A percentile compares a stretch with the other conserved stretches of the same genome.
Evolutionary conservation across 768 basidiomycete genomes (phyloP).

Genomic region (Psilocybe subaeruginosa): DNA sequence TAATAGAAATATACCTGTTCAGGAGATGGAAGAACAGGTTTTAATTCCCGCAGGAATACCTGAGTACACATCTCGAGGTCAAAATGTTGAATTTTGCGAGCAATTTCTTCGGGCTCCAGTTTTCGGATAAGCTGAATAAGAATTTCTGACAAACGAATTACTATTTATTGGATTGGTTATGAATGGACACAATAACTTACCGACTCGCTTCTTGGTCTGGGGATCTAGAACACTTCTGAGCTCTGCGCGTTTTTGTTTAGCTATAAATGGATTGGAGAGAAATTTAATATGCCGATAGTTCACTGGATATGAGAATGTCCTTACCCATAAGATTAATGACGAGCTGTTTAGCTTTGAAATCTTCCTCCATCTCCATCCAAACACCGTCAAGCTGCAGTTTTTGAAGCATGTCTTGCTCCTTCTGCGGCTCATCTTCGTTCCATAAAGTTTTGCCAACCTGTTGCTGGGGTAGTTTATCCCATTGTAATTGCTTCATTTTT

Average conservation of each 20-base stretch:
- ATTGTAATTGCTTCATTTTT: constrained; percentile 98
- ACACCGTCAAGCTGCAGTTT: constrained; percentile 86
- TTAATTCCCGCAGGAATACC: constrained; percentile 86
- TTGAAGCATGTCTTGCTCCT: constrained; percentile 79
- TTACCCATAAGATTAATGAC: constrained; percentile 88
- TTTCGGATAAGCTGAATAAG: constrained; percentile 87
- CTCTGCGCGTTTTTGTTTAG: constrained; percentile 85
- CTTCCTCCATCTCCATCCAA: constrained; percentile 96
- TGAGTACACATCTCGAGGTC: constrained; percentile 87
- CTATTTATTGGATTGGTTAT: background rate
- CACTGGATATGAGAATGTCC: constrained; percentile 11
- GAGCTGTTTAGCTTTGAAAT: constrained; percentile 95
- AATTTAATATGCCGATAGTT: background rate
- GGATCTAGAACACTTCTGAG: constrained; percentile 90
- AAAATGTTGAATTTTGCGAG: constrained; percentile 81
- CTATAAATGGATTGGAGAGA: constrained; percentile 35
- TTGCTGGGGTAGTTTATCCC: constrained; percentile 96
- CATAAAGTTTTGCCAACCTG: constrained; percentile 87
- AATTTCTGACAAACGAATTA: constrained; percentile 62
- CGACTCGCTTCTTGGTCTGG: constrained; percentile 91
- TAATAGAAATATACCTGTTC: constrained; percentile 63
- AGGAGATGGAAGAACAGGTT: constrained; percentile 86
- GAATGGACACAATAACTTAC: constrained; percentile 47
- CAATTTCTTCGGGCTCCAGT: constrained; percentile 86
- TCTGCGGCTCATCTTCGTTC: constrained; percentile 68